Conservation (phyloP, 352 stramenopile species). For the Globisporangium uncinulatum region DNA sequence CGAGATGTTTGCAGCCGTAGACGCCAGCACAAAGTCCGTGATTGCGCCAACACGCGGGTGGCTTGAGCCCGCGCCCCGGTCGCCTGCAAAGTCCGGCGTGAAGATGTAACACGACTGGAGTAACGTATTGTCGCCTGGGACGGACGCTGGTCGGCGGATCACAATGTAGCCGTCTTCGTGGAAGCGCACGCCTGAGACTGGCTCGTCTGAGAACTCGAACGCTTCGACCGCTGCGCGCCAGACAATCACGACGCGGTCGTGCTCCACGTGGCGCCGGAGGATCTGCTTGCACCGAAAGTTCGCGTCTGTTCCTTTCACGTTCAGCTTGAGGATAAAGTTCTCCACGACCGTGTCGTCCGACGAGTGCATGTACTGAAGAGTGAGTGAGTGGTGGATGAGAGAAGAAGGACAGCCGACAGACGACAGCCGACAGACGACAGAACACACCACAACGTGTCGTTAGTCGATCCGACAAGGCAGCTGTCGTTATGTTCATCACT, state of each 20-base stretch:
- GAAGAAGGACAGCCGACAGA: too few species aligned
- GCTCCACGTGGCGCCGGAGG: conserved; percentile 26
- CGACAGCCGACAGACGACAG: too few species aligned
- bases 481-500: not conserved
- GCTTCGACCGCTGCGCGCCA: conserved; percentile 57
- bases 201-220: conserved; percentile 41
- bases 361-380: not conserved
- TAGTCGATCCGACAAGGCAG: not conserved
- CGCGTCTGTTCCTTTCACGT: conserved; percentile 37
- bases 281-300: conserved; percentile 50
- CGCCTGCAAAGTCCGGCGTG: conserved; percentile 18
- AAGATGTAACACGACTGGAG: conserved; percentile 46
- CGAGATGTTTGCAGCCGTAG: conserved; percentile 23
- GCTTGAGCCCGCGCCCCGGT: conserved; percentile 2
- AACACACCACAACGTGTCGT: not conserved
- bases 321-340: conserved; percentile 44
- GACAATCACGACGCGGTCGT: conserved; percentile 50
- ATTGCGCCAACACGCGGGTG: conserved; percentile 23
- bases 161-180: conserved; percentile 54
- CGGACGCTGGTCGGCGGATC: conserved; percentile 25
- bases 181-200: conserved; percentile 42
- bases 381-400: not conserved
- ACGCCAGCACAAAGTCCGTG: conserved; percentile 29
- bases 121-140: conserved; percentile 20
- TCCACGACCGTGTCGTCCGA: conserved; percentile 56